Evolutionary conservation across 441 rosid genomes (phyloP), one percentile per base, ranked within the genome.

Genomic region (Pelargonium cotyledonis): DNA sequence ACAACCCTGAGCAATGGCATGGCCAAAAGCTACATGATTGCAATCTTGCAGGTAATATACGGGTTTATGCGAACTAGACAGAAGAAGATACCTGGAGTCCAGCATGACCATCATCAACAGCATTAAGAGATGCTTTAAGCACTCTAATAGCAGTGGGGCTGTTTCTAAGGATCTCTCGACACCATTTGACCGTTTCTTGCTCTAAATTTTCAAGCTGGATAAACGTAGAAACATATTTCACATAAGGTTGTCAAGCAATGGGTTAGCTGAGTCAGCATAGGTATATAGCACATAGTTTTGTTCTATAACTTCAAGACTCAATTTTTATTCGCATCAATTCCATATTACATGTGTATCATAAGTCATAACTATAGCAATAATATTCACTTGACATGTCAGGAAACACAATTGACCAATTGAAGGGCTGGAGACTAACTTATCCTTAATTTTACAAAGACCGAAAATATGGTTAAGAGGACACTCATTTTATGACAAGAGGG

Each of bases 141-240:
- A 93, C 87, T 51, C 98, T 84, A 68, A 93, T 81, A 0, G 98
- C 97, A 1, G 96, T 91, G n/a, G 98, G 97, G 71, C 97, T 93
- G 69, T 93, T 93, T 67, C 89, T 78, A 62, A 89, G 77, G 73
- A 91, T 88, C 79, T 91, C 90, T 77, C 97, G 80, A 41, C 97
- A 91, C 98, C 98, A 93, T 77, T 88, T 83, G 46, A 88, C 85
- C 7, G 98, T 91, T 81, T 93, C 98, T 69, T 78, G 75, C 86
- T 91, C 98, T 73, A 93, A 80, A 43, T 80, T 83, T 29, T 85
- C 96, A 44, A 93, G 78, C 97, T 93, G 79, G 16, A 75, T 65
- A 61, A 68, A 49, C 3, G 6, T 4, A 19, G 26, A 58, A 3
- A 55, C 61, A 57, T 16, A 57, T 57, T 19, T 8, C 61, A 55